phyloP scores from a whole-genome alignment of 306 rosid genomes.

The Herpetospermum pedunculosum region DNA sequence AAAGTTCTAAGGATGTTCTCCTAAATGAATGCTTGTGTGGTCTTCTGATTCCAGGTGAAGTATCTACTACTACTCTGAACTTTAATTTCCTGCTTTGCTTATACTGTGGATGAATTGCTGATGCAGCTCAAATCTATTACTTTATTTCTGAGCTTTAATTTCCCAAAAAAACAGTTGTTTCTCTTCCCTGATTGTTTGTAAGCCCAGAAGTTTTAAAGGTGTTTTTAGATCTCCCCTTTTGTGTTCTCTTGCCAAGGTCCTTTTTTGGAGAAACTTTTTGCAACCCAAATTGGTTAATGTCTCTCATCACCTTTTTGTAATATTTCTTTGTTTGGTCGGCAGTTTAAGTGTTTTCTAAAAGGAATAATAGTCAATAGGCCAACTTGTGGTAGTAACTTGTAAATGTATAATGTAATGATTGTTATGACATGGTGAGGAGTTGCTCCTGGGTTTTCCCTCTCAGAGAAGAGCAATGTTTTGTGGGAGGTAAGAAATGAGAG shows the following conservation, averaged over 20 bases:
- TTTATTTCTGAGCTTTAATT: neutral
- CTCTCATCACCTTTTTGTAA: no score
- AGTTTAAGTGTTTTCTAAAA: neutral
- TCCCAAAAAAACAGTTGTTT: neutral
- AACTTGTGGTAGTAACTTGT: neutral
- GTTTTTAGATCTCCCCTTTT: neutral
- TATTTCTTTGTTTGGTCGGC: neutral
- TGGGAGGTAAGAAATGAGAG: no score
- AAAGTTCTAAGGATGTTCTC: neutral
- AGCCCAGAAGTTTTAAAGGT: neutral
- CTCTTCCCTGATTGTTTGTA: neutral
- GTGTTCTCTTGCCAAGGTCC: neutral
- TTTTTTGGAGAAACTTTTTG: neutral
- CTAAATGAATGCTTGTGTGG: neutral
- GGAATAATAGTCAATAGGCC: neutral
- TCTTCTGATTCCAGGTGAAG: slow-evolving; percentile 7
- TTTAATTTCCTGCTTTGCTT: neutral
- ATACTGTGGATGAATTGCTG: neutral
- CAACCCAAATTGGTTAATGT: neutral
- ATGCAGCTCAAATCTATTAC: neutral
- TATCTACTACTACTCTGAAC: neutral
- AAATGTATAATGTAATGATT: no score
- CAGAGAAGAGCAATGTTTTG: no score
- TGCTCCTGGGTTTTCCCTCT: no score
- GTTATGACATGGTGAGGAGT: no score